Base-by-base conservation (phyloP, 2,329 filamentous ascomycete genomes). In the Venturiaceae sp. region DNA sequence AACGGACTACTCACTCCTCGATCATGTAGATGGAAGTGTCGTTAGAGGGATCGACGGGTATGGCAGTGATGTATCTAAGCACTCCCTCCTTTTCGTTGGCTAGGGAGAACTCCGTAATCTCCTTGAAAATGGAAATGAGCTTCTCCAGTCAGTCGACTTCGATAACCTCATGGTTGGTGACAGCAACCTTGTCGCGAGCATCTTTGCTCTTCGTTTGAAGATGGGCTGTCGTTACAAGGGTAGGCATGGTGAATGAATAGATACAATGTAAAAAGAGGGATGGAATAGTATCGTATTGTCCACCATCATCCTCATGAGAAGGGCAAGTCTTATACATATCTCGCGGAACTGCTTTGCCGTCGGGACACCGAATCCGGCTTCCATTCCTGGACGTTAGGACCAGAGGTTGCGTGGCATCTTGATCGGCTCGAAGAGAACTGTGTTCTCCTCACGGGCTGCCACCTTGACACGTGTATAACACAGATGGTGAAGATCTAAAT, bases 11-110 rank as follows among this genome's bases (percentile, higher is more conserved):
- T 2, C 19, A 53, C 56, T 58, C 19, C 26, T 58, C 56, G 19
- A 58, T 39, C 56, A 58, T 58, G 36, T 58, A 58, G 23, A 58
- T 53, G n/a, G 44, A 58, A 9, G 44, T 54, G 1, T 53, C 46
- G 26, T 58, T 53, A 2, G 11, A 26, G 2, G 16, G 3, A 23
- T 58, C 56, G 16, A 46, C n/a, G n/a, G 56, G 56, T 9, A 53
- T 23, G n/a, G 32, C 28, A 21, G 56, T 58, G 13, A 58, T 32
- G 26, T 58, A 58, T 33, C 46, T 44, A 33, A 28, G 37, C 6
- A 53, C 30, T 11, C 56, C 56, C 9, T 36, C 30, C 21, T 50
- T 50, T 26, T 58, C 44, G 26, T 58, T 52, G 16, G 47, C 56
- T 1, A 28, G 16, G 26, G 56, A 52, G 46, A 23, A 58, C 5